Percentiles rank a stretch among this genome's conserved stretches.
phyloP scores from a whole-genome alignment of 2,329 filamentous ascomycete species.

The Ceratocystis papillata region DNA sequence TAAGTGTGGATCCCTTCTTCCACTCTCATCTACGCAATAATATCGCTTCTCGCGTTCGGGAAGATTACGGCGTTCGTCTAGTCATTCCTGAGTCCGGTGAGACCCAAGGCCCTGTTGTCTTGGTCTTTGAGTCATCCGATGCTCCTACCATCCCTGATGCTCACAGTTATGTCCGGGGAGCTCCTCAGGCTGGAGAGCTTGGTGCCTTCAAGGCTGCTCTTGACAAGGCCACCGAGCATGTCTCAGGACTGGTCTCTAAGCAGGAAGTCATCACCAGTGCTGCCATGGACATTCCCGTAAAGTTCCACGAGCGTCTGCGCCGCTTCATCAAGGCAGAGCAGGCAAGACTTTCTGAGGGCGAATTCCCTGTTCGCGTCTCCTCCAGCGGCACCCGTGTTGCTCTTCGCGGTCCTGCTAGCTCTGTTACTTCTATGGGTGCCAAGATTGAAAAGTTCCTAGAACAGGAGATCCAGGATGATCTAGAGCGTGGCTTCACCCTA shows the following conservation, averaged over 20 bases:
- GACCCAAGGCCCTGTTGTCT: conserved; percentile 50
- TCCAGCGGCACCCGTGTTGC: conserved; percentile 52
- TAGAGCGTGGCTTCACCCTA: conserved; percentile 78
- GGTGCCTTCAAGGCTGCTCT: conserved; percentile 48
- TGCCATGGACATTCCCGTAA: conserved; percentile 43
- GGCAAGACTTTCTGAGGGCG: conserved; percentile 39
- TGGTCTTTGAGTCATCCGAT: conserved; percentile 59
- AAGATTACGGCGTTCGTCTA: conserved; percentile 60
- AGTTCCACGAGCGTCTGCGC: conserved; percentile 51
- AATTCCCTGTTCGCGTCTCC: conserved; percentile 51
- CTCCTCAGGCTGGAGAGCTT: conserved; percentile 39
- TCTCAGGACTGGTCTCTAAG: conserved; percentile 46
- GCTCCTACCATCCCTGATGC: conserved; percentile 36
- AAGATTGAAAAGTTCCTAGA: conserved; percentile 72
- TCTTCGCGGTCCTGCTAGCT: conserved; percentile 63
- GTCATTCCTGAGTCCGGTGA: conserved; percentile 57
- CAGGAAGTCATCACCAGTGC: conserved; percentile 45
- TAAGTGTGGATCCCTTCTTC: conserved; percentile 68
- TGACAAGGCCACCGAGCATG: conserved; percentile 45
- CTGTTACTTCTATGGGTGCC: conserved; percentile 58
- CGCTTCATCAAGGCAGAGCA: conserved; percentile 57
- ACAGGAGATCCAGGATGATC: conserved; percentile 83
- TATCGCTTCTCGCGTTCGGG: conserved; percentile 51
- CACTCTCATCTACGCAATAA: conserved; percentile 59
- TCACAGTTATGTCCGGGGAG: conserved; percentile 26